phyloP scores from a whole-genome alignment of 805 yeast genomes.

The Teunomyces lycoperdinae region DNA sequence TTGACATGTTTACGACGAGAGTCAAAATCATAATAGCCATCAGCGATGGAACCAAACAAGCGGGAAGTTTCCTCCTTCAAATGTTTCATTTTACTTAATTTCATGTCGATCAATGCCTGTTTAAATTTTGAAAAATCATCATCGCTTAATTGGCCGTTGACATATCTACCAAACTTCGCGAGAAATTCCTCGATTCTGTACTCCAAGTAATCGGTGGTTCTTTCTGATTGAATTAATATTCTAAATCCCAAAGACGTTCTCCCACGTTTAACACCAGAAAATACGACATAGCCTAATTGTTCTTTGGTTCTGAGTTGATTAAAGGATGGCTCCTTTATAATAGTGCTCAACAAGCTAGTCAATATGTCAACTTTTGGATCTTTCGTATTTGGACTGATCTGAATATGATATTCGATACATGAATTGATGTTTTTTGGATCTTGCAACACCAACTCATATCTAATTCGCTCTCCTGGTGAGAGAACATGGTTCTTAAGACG shows the following conservation, averaged over 20 bases:
- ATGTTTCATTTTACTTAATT: slow-evolving; percentile 72
- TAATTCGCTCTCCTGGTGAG: slow-evolving; percentile 35
- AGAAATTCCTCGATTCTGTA: slow-evolving; percentile 72
- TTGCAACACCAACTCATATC: slow-evolving; percentile 49
- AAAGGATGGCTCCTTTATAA: slow-evolving; percentile 84
- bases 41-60: slow-evolving; percentile 64
- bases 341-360: slow-evolving; percentile 66
- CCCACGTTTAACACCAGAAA: slow-evolving; percentile 65
- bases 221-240: slow-evolving; percentile 80
- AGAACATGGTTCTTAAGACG: slow-evolving; percentile 40
- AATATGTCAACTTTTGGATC: slow-evolving; percentile 39
- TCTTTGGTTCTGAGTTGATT: slow-evolving; percentile 88
- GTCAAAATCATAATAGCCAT: slow-evolving; percentile 77
- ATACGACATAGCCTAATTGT: slow-evolving; percentile 93
- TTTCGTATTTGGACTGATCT: slow-evolving; percentile 47
- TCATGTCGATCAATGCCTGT: slow-evolving; percentile 61
- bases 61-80: slow-evolving; percentile 69
- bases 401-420: slow-evolving; percentile 75
- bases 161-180: slow-evolving; percentile 39
- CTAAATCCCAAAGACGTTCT: slow-evolving; percentile 74
- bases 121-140: slow-evolving; percentile 70
- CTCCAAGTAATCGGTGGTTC: slow-evolving; percentile 69
- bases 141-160: slow-evolving; percentile 48
- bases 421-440: slow-evolving; percentile 79
- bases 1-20: slow-evolving; percentile 57